A percentile compares a stretch with the other conserved stretches of the same genome.
Evolutionary conservation across 768 basidiomycete genomes (phyloP).

Genomic region (Auricularia cornea): DNA sequence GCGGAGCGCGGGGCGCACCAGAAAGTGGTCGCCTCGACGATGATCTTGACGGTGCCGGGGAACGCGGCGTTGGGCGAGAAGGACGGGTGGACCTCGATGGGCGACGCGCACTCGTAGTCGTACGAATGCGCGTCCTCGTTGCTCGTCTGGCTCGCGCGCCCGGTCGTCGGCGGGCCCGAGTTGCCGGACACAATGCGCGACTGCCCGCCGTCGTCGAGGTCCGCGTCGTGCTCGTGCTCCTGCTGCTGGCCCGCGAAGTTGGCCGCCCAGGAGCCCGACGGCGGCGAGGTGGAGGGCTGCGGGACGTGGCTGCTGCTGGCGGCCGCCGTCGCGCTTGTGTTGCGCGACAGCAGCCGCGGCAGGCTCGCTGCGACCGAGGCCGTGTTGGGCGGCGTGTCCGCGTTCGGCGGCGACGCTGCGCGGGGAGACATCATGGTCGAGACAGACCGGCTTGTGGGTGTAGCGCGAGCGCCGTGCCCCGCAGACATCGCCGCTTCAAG

Average conservation of each 20-base stretch:
- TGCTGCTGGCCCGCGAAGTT: too few relatives aligned
- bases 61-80: conserved; percentile 60
- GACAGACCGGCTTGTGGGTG: too few relatives aligned
- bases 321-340: not conserved
- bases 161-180: conserved; percentile 1
- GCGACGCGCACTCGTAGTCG: not conserved
- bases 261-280: too few relatives aligned
- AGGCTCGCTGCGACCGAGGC: not conserved
- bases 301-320: not conserved
- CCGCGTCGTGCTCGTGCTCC: not conserved
- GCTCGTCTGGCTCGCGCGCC: conserved; percentile 10
- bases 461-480: too few relatives aligned
- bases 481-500: too few relatives aligned
- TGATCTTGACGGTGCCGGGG: conserved; percentile 84
- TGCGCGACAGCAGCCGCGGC: not conserved
- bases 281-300: too few relatives aligned
- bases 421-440: not conserved
- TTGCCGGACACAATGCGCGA: conserved; percentile 2
- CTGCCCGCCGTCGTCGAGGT: conserved; percentile 8
- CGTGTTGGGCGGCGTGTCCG: conserved; percentile 1
- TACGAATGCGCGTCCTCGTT: conserved; percentile 11
- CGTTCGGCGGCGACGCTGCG: conserved; percentile 2
- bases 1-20: conserved; percentile 41
- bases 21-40: conserved; percentile 83
- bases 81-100: conserved; percentile 73